Base-by-base conservation (phyloP, 2,329 filamentous ascomycete species). In the Cercospora citrullina region DNA sequence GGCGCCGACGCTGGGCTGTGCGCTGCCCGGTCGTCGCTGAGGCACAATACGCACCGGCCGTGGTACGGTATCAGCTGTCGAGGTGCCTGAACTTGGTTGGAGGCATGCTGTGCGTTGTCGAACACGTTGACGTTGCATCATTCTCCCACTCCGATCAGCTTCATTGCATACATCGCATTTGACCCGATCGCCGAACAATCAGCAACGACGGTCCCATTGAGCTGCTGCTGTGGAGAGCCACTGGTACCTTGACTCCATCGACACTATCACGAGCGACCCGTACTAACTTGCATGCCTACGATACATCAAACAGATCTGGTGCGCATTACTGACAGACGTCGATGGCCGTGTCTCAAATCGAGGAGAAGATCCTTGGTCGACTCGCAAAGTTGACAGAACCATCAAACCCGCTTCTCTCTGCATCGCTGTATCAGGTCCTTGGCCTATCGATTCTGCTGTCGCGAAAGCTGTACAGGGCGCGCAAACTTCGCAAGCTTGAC, bases 341-440 rank as follows among this genome's bases (percentile, higher is more conserved):
- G 79, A 99, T 98, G 95, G 95, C 95, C 82, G 95, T 94, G 78
- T 95, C 93, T 69, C 93, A 97, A 82, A 93, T 98, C 70, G 95
- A 99, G 80, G 94, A 97, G 83, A 99, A 98, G 83, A 97, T 96
- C 81, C 86, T 99, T 76, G 93, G 93, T 81, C 90, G 89, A 77
- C 90, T 97, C 78, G 94, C 95, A 78, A 91, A 90, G 80, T 86
- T 89, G 69, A 93, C 93, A 73, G 89, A 90, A 77, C 83, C 87
- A 68, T 89, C 92, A 74, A 95, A 94, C 76, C 89, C 91, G 3
- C 85, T 94, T 18, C 87, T 98, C 57, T 91, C 91, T 7, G 87
- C 87, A 21, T 93, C 92, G 78, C 87, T 99, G 58, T 97, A 93
- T 81, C 95, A 95, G 79, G 90, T 98, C 48, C 86, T 98, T 10